phyloP scores from a whole-genome alignment of 1,284 basidiomycete genomes.

The Stygiomarasmius scandens region DNA sequence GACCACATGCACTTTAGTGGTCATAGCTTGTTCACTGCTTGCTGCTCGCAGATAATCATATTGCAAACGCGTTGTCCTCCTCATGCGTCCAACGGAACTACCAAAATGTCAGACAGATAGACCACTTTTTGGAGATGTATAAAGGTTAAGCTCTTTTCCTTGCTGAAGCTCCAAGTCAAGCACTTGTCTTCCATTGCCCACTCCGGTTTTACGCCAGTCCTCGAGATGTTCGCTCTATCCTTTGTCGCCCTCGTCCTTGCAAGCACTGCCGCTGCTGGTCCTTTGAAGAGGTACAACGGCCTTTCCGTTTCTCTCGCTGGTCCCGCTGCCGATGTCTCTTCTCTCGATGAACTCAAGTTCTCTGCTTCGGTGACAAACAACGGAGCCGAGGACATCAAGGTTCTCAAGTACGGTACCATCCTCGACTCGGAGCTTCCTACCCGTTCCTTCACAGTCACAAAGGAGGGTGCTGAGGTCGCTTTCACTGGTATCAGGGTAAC shows the following conservation, averaged over 20 bases:
- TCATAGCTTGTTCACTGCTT: not conserved
- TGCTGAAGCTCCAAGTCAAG: not conserved
- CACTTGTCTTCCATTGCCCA: not conserved
- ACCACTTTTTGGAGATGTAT: not conserved
- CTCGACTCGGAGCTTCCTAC: slow-evolving; percentile 44
- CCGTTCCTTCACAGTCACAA: slow-evolving; percentile 45
- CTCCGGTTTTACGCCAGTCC: not conserved
- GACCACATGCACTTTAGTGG: not conserved
- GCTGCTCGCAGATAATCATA: not conserved
- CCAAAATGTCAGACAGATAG: not conserved
- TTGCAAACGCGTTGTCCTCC: not conserved
- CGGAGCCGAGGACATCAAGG: slow-evolving; percentile 38
- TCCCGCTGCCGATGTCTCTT: slow-evolving; percentile 33
- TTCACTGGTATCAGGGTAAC: slow-evolving; percentile 47
- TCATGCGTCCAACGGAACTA: not conserved
- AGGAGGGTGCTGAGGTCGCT: slow-evolving; percentile 38
- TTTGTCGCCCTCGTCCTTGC: slow-evolving; percentile 30
- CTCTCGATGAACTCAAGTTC: slow-evolving; percentile 42
- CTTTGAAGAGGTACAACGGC: slow-evolving; percentile 32
- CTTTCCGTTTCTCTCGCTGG: slow-evolving; percentile 35
- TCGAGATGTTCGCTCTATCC: slow-evolving; percentile 16
- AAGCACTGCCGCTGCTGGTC: slow-evolving; percentile 31
- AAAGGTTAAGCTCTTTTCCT: not conserved
- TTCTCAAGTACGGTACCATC: slow-evolving; percentile 46
- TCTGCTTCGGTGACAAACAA: slow-evolving; percentile 42